Evolutionary conservation across 495 filamentous ascomycete species (phyloP).

Genomic region (Hypoxylon fragiforme): DNA sequence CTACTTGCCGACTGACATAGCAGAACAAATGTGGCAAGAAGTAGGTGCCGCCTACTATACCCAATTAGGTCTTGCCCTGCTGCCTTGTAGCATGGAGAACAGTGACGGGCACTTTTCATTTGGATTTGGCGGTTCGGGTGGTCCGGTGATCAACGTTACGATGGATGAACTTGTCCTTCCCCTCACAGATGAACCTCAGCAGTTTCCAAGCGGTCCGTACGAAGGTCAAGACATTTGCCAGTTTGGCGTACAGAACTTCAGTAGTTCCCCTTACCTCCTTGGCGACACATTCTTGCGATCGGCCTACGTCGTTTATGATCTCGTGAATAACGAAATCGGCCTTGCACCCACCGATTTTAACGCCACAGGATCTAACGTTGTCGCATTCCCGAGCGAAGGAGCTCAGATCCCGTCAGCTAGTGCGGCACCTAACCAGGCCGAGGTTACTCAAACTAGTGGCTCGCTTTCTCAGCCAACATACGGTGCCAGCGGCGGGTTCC

Average conservation of each 20-base stretch:
- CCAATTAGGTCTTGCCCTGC: slow-evolving; percentile 56
- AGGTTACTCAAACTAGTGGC: slow-evolving; percentile 37
- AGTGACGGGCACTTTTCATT: slow-evolving; percentile 69
- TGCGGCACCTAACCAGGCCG: slow-evolving; percentile 46
- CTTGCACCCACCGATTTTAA: slow-evolving; percentile 90
- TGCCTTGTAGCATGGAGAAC: slow-evolving; percentile 71
- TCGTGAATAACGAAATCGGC: slow-evolving; percentile 84
- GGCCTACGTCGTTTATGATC: slow-evolving; percentile 93
- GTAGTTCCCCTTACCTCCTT: slow-evolving; percentile 63
- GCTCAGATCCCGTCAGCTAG: slow-evolving; percentile 56
- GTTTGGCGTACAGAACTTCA: slow-evolving; percentile 77
- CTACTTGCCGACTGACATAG: slow-evolving; percentile 76
- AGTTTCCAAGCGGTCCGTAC: slow-evolving; percentile 42
- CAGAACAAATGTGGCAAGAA: slow-evolving; percentile 65
- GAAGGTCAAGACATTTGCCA: slow-evolving; percentile 65
- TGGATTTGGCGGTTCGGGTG: slow-evolving; percentile 65
- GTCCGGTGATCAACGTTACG: slow-evolving; percentile 68
- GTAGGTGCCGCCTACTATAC: slow-evolving; percentile 62
- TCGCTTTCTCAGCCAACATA: slow-evolving; percentile 41
- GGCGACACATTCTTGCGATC: slow-evolving; percentile 96
- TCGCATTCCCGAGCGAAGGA: slow-evolving; percentile 52
- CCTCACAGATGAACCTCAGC: slow-evolving; percentile 49
- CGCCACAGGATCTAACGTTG: slow-evolving; percentile 60
- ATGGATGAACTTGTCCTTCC: slow-evolving; percentile 79
- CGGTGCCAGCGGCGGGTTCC: slow-evolving; percentile 45